Conservation (phyloP, 2,329 filamentous ascomycete genomes). For the Xylariaceae sp. region DNA sequence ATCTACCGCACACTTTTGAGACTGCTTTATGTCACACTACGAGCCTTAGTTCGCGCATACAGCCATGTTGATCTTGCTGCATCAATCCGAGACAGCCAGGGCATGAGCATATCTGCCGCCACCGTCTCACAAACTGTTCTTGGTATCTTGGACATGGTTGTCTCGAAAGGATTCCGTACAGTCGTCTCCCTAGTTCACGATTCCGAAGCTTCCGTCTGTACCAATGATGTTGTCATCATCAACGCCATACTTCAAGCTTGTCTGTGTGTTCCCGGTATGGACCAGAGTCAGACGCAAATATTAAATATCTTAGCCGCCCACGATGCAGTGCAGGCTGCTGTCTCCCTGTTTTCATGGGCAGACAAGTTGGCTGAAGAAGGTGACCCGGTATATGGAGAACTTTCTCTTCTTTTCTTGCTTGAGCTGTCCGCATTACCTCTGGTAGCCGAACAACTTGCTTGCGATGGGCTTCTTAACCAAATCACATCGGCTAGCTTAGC, state of each 20-base stretch:
- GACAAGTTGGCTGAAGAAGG: conserved; percentile 73
- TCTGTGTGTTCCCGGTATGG: conserved; percentile 71
- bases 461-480: conserved; percentile 77
- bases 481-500: conserved; percentile 76
- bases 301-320: conserved; percentile 66
- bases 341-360: conserved; percentile 89
- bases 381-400: conserved; percentile 88
- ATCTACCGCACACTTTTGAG: conserved; percentile 84
- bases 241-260: conserved; percentile 85
- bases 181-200: conserved; percentile 81
- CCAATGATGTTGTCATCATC: conserved; percentile 80
- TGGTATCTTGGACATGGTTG: conserved; percentile 73
- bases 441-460: conserved; percentile 85
- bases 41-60: conserved; percentile 51
- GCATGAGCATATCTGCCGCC: conserved; percentile 37
- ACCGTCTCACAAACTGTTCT: conserved; percentile 60
- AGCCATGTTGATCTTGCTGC: conserved; percentile 16
- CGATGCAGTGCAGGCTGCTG: conserved; percentile 74
- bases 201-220: conserved; percentile 57
- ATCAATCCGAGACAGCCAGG: conserved; percentile 26
- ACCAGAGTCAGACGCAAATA: conserved; percentile 66
- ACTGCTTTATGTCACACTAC: conserved; percentile 77
- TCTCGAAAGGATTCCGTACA: conserved; percentile 77
- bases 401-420: conserved; percentile 84
- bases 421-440: conserved; percentile 77